Base-by-base conservation (phyloP, 2,329 filamentous ascomycete genomes). In the Aspergillus spinulosporus region DNA sequence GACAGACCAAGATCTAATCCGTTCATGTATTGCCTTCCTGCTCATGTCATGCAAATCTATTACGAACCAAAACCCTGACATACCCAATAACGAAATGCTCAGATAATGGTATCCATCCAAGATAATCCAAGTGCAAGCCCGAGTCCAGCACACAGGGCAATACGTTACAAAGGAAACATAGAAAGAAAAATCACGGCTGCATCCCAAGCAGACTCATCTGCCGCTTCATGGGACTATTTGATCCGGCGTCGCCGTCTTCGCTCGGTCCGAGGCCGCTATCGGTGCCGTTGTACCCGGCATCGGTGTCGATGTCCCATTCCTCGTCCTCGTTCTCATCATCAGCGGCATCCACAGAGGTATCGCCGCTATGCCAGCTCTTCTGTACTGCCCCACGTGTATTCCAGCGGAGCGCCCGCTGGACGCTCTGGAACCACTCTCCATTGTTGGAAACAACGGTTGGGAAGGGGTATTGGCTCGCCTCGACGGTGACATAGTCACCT, bases 391-490 rank as follows among this genome's bases (percentile, higher is more conserved):
- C 92, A 45, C 94, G 84, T 29, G 89, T 93, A 76, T 99, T 99
- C 94, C 94, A 99, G 60, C 92, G 84, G 58, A 99, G 80, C 3
- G 93, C 96, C 59, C 93, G 85, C 52, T 90, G 91, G 48, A 99
- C 91, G 68, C 90, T 95, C 73, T 97, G 90, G 70, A 99, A 97
- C 94, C 94, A 99, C 73, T 99, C 94, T 1, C 88, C 89, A 59
- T 88, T 88, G 61, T 88, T 90, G 62, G 91, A 89, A 56, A 95
- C 90, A 43, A 99, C 93, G 1, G 94, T 97, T 2, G 94, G 94
- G 78, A 99, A 97, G 0, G 94, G 94, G 68, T 97, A 99, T 71
- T 96, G 92, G 31, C 90, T 95, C 3, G 94, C 94, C 40, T 93
- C 91, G 66, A 99, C 94, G 59, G 93, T 97, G 71, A 99, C 94